Evolutionary conservation across 495 filamentous ascomycete species (phyloP), one percentile per base, ranked within the genome.

Genomic region (Xeromyces bisporus): DNA sequence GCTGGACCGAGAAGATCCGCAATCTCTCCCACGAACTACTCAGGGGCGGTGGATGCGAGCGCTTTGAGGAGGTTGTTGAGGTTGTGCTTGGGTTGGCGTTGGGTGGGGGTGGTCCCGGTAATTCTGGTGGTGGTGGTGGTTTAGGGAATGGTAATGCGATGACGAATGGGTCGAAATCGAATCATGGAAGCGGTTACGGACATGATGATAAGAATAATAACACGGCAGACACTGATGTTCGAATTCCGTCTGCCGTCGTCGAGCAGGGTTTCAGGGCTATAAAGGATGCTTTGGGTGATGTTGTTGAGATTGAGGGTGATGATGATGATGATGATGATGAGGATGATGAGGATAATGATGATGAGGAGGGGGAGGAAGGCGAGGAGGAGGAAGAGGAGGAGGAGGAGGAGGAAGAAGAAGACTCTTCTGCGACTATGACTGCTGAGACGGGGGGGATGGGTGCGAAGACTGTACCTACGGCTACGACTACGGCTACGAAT

Each of bases 221-320:
- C 25, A 51, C 58, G 23, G 50, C 55, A 36, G 48, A 51, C 8
- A 45, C 57, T 18, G 52, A 63, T 38, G 50, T 63, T 36, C 46
- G 57, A 15, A 57, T 63, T 20, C 59, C 59, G 0, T 39, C 51
- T 21, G 35, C 41, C 6, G 52, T 61, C 9, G 59, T 63, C 15
- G 56, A 58, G n/a, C 57, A 63, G 35, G 59, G 59, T 3, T 55
- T 61, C 2, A 38, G 51, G 2, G 55, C 58, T 3, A 43, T 68
- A 24, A 63, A 64, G 32, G 62, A 65, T 10, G 54, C 62, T 2
- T 33, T 68, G 29, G 47, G 63, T 18, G 62, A 66, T 32, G 56
- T 68, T 35, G 56, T 62, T 16, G 51, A 62, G 7, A 41, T 67
- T 21, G 56, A 64, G 20, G 62, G 58, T 16, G 58, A 66, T 32